Conservation (phyloP, 2,329 filamentous ascomycete genomes). For the Ilyonectria sp. region DNA sequence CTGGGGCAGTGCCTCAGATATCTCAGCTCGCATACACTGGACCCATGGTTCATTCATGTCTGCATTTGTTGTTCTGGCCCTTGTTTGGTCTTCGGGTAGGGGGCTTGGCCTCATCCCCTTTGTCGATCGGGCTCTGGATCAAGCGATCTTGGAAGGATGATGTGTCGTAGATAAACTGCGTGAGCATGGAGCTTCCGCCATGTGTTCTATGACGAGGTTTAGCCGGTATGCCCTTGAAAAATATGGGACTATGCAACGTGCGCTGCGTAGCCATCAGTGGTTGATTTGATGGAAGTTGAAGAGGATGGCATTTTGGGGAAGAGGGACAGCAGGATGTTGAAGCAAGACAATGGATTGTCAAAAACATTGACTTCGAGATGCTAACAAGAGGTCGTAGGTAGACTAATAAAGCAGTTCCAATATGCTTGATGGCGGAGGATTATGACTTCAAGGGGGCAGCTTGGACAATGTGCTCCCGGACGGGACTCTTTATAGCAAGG, state of each 20-base stretch:
- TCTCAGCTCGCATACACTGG: no score
- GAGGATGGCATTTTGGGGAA: background rate
- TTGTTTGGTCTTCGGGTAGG: background rate
- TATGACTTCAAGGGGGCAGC: no score
- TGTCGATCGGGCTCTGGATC: background rate
- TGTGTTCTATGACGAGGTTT: background rate
- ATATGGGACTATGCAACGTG: background rate
- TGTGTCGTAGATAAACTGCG: conserved; percentile 25
- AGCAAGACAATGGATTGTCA: background rate
- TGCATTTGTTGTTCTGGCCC: background rate
- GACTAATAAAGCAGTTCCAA: background rate
- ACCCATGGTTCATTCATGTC: background rate
- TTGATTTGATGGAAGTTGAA: background rate
- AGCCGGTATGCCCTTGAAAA: background rate
- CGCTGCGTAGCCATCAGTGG: background rate
- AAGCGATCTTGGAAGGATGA: conserved; percentile 22
- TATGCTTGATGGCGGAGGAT: no score
- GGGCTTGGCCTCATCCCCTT: background rate
- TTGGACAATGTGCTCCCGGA: no score
- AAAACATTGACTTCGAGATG: background rate
- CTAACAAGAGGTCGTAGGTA: background rate
- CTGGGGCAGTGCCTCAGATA: background rate
- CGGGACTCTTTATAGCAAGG: no score
- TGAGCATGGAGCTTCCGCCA: conserved; percentile 12
- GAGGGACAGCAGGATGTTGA: background rate